Evolutionary conservation across 805 yeast species (phyloP).

Genomic region (Hanseniaspora valbyensis): DNA sequence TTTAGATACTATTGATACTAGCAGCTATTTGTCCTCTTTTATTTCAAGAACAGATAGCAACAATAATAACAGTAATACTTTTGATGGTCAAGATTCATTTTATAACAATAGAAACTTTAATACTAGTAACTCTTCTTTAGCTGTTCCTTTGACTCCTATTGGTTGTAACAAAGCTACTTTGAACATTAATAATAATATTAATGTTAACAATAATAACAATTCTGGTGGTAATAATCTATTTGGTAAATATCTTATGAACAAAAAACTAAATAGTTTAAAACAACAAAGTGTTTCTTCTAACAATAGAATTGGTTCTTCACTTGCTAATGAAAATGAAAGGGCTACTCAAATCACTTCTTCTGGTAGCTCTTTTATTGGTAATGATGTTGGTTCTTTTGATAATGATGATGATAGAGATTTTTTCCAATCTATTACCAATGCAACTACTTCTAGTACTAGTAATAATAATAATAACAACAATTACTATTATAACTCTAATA

Average conservation of each 20-base stretch:
- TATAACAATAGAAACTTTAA: background rate
- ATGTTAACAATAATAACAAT: background rate
- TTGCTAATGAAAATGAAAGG: background rate
- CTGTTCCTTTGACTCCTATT: conserved; percentile 13
- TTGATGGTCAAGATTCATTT: background rate
- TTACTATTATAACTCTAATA: conserved; percentile 10
- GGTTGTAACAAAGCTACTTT: conserved; percentile 12
- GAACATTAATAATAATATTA: background rate
- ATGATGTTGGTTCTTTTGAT: conserved; percentile 4
- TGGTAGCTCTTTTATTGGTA: background rate
- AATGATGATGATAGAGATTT: conserved; percentile 6
- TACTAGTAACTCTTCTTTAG: background rate
- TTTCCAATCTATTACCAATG: conserved; percentile 1
- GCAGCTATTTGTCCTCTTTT: background rate
- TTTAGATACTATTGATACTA: background rate
- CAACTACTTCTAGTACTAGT: background rate
- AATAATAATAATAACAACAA: conserved; percentile 1
- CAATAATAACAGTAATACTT: background rate
- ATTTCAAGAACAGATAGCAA: conserved; percentile 5
- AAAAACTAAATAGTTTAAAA: conserved; percentile 1
- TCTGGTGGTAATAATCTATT: background rate
- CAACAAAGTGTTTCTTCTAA: background rate
- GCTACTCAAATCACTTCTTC: background rate
- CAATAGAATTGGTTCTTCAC: background rate
- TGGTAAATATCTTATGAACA: conserved; percentile 14